Conservation (phyloP, 2,329 filamentous ascomycete genomes). For the Ophiocordyceps camponoti-floridani region DNA sequence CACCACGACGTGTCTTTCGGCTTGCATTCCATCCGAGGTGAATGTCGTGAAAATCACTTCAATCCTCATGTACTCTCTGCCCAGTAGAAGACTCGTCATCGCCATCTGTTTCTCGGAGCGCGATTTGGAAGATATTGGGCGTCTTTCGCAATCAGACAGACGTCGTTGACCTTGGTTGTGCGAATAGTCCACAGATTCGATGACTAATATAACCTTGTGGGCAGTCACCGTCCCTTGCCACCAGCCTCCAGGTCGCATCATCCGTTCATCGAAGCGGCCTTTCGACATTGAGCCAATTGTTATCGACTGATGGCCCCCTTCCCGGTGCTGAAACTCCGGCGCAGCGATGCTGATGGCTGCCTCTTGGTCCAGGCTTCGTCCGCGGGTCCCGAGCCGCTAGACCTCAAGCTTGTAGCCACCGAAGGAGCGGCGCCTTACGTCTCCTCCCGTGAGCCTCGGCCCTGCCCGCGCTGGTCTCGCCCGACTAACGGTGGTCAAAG, state of each 20-base stretch:
- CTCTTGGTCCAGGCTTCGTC: conserved; percentile 43
- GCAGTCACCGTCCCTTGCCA: not conserved
- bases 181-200: not conserved
- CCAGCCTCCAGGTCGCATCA: not conserved
- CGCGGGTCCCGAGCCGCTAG: conserved; percentile 32
- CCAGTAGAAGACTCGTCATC: no score
- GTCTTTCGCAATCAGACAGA: no score
- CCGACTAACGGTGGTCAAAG: conserved; percentile 12
- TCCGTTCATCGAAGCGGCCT: no score
- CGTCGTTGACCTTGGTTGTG: no score
- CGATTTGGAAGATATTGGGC: no score
- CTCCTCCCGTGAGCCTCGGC: conserved; percentile 25
- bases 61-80: no score
- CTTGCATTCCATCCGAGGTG: no score
- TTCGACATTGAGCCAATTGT: not conserved
- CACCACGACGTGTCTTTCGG: no score
- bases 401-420: conserved; percentile 50
- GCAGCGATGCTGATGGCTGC: conserved; percentile 32
- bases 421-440: conserved; percentile 46
- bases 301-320: conserved; percentile 7
- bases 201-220: not conserved
- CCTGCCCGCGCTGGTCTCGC: not conserved
- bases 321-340: conserved; percentile 37
- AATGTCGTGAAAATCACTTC: no score
- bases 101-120: no score